A percentile compares a stretch with the other conserved stretches of the same genome.
Evolutionary conservation across 208 protist species (phyloP).

Genomic region (Porcisia hertigi): DNA sequence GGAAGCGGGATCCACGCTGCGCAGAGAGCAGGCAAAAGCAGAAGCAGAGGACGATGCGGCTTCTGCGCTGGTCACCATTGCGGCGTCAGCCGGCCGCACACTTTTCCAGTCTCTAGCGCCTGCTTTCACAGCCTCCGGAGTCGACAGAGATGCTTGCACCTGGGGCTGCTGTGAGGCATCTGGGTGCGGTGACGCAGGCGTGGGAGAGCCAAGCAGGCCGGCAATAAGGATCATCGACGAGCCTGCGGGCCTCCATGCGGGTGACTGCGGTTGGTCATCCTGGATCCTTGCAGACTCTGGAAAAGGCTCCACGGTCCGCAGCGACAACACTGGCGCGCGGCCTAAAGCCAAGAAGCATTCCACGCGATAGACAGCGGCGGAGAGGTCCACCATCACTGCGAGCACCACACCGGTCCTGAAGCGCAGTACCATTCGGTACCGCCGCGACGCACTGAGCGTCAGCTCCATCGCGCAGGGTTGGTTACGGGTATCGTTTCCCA

Average conservation of each 20-base stretch:
- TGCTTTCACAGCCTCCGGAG: conserved; percentile 11
- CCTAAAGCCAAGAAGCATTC: conserved; percentile 77
- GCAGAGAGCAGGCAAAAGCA: background rate
- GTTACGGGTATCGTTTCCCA: conserved; percentile 50
- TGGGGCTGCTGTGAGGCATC: conserved; percentile 1
- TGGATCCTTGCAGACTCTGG: conserved; percentile 16
- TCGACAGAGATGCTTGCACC: conserved; percentile 4
- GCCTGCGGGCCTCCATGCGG: background rate
- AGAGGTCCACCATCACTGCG: conserved; percentile 71
- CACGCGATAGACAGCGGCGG: conserved; percentile 42
- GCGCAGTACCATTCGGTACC: conserved; percentile 67
- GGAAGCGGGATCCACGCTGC: background rate
- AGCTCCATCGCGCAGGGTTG: conserved; percentile 51
- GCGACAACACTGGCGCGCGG: conserved; percentile 36
- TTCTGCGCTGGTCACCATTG: background rate
- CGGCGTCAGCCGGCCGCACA: background rate
- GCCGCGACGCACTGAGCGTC: conserved; percentile 39
- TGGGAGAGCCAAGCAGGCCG: conserved; percentile 37
- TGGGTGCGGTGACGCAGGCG: conserved; percentile 5
- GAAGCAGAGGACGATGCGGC: conserved; percentile 12
- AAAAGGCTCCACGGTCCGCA: conserved; percentile 32
- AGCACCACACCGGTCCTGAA: conserved; percentile 63
- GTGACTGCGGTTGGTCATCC: background rate
- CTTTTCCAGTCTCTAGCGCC: background rate
- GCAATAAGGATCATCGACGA: conserved; percentile 38